Conservation (phyloP, 148 eudicot genomes). For the Rhododendron molle region DNA sequence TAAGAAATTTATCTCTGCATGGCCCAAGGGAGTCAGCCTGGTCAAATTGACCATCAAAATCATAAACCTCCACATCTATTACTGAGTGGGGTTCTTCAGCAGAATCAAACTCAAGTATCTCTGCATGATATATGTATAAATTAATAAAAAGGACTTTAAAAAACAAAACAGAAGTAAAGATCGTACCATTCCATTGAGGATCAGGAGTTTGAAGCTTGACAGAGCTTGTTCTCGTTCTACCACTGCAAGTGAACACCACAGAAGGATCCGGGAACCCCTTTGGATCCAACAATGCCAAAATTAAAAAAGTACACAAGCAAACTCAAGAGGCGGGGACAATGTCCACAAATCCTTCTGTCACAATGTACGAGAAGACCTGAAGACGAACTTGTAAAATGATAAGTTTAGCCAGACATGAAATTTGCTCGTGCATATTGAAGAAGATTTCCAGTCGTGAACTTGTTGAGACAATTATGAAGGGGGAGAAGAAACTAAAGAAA, state of each 20-base stretch:
- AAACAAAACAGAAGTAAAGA: neutral
- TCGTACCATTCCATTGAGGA: constrained; percentile 89
- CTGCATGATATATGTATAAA: constrained; percentile 32
- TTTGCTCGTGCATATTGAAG: too few relatives aligned
- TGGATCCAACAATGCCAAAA: too few relatives aligned
- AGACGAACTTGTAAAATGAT: too few relatives aligned
- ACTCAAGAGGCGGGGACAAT: too few relatives aligned
- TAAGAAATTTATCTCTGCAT: constrained; percentile 85
- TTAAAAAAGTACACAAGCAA: too few relatives aligned
- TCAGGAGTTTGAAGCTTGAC: constrained; percentile 82
- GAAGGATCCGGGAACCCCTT: constrained; percentile 64
- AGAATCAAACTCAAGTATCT: constrained; percentile 90
- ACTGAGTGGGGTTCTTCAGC: constrained; percentile 82
- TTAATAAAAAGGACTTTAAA: neutral
- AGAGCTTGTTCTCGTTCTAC: constrained; percentile 86
- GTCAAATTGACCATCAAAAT: constrained; percentile 89
- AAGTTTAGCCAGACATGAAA: too few relatives aligned
- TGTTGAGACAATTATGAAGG: too few relatives aligned
- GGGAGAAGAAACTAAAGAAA: too few relatives aligned
- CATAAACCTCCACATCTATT: constrained; percentile 81
- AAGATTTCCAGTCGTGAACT: too few relatives aligned
- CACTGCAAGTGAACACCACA: constrained; percentile 80
- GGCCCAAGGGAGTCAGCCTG: constrained; percentile 74
- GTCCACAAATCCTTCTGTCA: too few relatives aligned
- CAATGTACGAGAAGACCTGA: too few relatives aligned